These are phyloP conservation scores for Thelonectria rubi DNA, from an alignment of 2,329 filamentous ascomycete genomes.

Conservation along the genomic window DNA sequence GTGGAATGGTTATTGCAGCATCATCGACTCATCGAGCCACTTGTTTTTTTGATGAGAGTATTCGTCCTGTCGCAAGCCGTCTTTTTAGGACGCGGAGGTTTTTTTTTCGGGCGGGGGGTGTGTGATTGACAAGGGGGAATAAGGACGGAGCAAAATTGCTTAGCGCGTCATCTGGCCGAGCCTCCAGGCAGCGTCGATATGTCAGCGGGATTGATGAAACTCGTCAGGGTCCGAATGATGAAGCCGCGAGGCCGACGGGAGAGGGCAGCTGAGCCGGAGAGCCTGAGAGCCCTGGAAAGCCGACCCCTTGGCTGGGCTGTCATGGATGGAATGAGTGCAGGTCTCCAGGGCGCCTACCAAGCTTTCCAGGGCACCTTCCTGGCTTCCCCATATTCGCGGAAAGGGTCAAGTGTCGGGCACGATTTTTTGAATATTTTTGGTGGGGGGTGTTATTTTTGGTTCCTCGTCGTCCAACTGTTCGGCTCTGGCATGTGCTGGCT, in stretches of 20 bases:
- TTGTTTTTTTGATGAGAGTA: neutral
- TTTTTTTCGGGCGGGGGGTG: neutral
- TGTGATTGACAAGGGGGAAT: neutral
- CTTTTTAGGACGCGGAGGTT: neutral
- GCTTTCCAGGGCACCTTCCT: neutral
- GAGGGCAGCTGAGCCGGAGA: neutral
- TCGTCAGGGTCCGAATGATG: neutral
- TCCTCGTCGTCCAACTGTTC: neutral
- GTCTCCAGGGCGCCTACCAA: too few species aligned
- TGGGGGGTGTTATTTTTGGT: conserved; percentile 27
- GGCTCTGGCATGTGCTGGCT: neutral
- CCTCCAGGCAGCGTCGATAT: conserved; percentile 10
- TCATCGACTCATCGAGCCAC: conserved; percentile 45
- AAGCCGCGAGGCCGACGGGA: conserved; percentile 5
- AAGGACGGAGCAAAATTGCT: conserved; percentile 9
- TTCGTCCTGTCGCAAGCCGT: conserved; percentile 8
- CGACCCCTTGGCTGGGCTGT: neutral
- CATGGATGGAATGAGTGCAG: too few species aligned
- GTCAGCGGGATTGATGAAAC: conserved; percentile 10
- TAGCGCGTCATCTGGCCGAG: conserved; percentile 3
- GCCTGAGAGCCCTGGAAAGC: neutral
- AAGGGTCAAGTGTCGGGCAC: neutral
- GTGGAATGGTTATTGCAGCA: conserved; percentile 44
- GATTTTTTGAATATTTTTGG: conserved; percentile 6
- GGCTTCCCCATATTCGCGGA: neutral